Percentiles rank a stretch among this genome's conserved stretches.
Evolutionary conservation across 2,329 filamentous ascomycete species (phyloP).

Genomic region (Curvularia sp.): DNA sequence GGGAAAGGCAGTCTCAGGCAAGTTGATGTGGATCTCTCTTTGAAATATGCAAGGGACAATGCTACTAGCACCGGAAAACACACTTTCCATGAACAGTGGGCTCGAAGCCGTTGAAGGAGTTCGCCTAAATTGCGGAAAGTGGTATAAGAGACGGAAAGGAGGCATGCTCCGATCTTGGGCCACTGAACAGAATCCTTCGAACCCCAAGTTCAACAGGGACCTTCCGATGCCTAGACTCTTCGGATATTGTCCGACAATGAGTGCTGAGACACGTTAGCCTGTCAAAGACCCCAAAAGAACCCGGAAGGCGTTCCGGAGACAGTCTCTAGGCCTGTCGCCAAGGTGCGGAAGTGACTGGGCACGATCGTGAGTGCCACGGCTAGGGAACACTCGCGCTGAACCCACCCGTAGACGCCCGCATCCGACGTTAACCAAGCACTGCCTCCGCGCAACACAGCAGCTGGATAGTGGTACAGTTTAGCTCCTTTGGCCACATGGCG

Average conservation of each 20-base stretch:
- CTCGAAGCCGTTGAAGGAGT: constrained; percentile 1
- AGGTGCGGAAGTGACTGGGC: constrained; percentile 6
- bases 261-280: not conserved
- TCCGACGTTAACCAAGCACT: constrained; percentile 5
- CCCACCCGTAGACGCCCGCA: not conserved
- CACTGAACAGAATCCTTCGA: not conserved
- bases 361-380: constrained; percentile 4
- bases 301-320: constrained; percentile 9
- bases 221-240: not conserved
- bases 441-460: constrained; percentile 4
- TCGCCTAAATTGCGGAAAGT: constrained; percentile 12
- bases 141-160: not conserved
- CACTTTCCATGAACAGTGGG: constrained; percentile 11
- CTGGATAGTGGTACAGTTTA: not conserved
- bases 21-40: constrained; percentile 8
- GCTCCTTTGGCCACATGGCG: constrained; percentile 1
- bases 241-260: not conserved
- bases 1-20: constrained; percentile 11
- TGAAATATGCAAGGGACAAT: constrained; percentile 4
- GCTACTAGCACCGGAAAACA: constrained; percentile 9
- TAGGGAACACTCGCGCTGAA: constrained; percentile 2
- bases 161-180: not conserved
- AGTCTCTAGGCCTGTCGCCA: constrained; percentile 3
- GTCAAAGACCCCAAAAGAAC: not conserved
- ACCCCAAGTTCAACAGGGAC: not conserved